Evolutionary conservation across 345 rosid genomes (phyloP), one percentile per base, ranked within the genome.

Genomic region (Adansonia digitata): DNA sequence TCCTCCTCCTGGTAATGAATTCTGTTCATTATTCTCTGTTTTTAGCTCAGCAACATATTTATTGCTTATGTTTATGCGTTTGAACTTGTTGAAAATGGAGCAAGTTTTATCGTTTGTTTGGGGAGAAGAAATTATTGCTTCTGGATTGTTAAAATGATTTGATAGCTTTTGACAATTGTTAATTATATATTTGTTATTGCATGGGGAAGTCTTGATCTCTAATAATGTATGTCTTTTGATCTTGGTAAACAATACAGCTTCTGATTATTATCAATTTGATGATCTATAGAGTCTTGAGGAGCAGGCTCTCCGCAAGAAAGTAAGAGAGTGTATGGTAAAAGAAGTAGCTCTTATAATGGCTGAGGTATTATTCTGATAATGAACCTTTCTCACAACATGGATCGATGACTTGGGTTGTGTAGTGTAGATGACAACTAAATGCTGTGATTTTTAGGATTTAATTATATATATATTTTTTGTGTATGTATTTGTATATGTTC

Each of bases 281-380:
- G 99, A 96, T 74, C 77, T 93, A n/a, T 65, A 93, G 90, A 89
- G 84, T 70, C 83, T 83, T 10, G 97, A 91, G 85, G 99, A 96
- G 82, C 90, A 82, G 74, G 91, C 88, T 20, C 0, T 89, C 20
- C 81, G 89, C 56, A 72, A 73, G 79, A 88, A 80, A 86, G 98
- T 96, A 64, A 87, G 97, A 74, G 85, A 85, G 71, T 90, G 86
- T 79, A 86, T 93, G 98, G 99, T 92, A 81, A 96, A 87, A 80
- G 94, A 90, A 84, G 87, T 96, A 77, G 99, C 99, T 48, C 97
- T 97, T 0, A 79, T 96, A 29, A 92, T 93, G 97, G 34, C 94
- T 10, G 87, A 87, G 94, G 99, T 95, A 79, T 15, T 3, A 34
- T 83, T 81, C 96, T 96, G 14, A 9, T 91, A 52, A 49, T 52